A percentile compares a stretch with the other conserved stretches of the same genome.
Conservation (phyloP, 495 filamentous ascomycete species). For the Penicillium salamii region DNA sequence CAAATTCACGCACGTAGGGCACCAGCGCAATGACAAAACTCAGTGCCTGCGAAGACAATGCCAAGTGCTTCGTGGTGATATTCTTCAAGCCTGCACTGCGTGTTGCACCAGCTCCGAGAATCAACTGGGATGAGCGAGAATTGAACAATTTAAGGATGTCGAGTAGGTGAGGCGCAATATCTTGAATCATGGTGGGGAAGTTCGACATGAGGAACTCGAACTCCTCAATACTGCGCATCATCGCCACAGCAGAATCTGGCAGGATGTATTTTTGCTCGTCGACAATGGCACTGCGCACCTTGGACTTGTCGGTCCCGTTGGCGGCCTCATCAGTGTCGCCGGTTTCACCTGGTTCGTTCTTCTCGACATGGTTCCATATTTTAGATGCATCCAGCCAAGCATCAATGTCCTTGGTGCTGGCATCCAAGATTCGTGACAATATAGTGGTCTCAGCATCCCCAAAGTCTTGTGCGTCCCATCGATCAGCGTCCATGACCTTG, state of each 20-base stretch:
- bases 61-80: conserved; percentile 94
- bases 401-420: conserved; percentile 75
- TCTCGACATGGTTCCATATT: conserved; percentile 60
- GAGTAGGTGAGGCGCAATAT: conserved; percentile 69
- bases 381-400: conserved; percentile 69
- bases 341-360: conserved; percentile 23
- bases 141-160: conserved; percentile 88
- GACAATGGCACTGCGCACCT: conserved; percentile 68
- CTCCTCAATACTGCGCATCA: conserved; percentile 74
- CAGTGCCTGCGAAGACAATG: conserved; percentile 84
- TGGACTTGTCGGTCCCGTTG: conserved; percentile 66
- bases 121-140: conserved; percentile 87
- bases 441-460: conserved; percentile 60
- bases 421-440: conserved; percentile 65
- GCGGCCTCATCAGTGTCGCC: conserved; percentile 27
- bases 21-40: conserved; percentile 84
- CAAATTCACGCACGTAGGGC: conserved; percentile 87
- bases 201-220: conserved; percentile 79
- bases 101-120: conserved; percentile 91
- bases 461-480: conserved; percentile 89
- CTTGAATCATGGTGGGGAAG: conserved; percentile 83
- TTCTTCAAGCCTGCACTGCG: conserved; percentile 89
- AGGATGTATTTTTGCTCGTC: conserved; percentile 86
- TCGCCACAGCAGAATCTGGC: conserved; percentile 73
- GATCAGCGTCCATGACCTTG: conserved; percentile 81